Percentiles rank a stretch among this genome's conserved stretches.
phyloP scores from a whole-genome alignment of 139 green algal genomes.

The Zygnema cylindricum region DNA sequence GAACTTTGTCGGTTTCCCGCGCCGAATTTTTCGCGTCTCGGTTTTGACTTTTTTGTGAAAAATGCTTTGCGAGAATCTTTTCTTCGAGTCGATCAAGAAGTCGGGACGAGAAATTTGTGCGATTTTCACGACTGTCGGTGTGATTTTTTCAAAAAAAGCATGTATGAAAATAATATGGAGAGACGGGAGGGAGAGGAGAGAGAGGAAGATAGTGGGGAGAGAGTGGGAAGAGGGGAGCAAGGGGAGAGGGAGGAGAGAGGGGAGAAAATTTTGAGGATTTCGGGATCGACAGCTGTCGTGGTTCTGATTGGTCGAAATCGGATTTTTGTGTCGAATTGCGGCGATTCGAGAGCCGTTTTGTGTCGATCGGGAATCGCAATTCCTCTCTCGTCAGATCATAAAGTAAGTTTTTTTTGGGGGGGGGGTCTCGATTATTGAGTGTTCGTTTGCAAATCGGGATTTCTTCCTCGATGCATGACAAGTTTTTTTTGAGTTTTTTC shows the following conservation, averaged over 20 bases:
- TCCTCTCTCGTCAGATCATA: constrained; percentile 59
- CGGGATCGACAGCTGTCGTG: constrained; percentile 78
- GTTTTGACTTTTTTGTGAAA: too few species aligned
- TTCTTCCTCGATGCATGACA: background rate
- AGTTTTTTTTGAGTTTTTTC: background rate
- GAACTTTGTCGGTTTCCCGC: too few species aligned
- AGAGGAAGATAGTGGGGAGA: background rate
- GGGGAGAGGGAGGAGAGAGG: background rate
- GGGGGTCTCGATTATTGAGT: background rate
- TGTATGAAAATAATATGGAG: background rate
- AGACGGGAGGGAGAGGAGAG: background rate
- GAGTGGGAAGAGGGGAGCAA: background rate
- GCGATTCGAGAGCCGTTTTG: constrained; percentile 87
- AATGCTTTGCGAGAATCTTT: too few species aligned
- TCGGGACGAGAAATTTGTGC: too few species aligned
- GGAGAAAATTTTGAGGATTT: background rate
- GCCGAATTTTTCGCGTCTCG: too few species aligned
- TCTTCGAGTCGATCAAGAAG: too few species aligned
- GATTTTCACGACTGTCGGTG: background rate
- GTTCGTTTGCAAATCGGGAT: too few species aligned
- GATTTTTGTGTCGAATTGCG: constrained; percentile 81
- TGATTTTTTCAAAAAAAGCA: background rate
- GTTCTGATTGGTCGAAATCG: constrained; percentile 66
- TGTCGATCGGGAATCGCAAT: constrained; percentile 62
- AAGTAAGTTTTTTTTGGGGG: constrained; percentile 27